Percentiles rank a stretch among this genome's conserved stretches.
Evolutionary conservation across 345 rosid genomes (phyloP).

Genomic region (Fremontodendron californicum): DNA sequence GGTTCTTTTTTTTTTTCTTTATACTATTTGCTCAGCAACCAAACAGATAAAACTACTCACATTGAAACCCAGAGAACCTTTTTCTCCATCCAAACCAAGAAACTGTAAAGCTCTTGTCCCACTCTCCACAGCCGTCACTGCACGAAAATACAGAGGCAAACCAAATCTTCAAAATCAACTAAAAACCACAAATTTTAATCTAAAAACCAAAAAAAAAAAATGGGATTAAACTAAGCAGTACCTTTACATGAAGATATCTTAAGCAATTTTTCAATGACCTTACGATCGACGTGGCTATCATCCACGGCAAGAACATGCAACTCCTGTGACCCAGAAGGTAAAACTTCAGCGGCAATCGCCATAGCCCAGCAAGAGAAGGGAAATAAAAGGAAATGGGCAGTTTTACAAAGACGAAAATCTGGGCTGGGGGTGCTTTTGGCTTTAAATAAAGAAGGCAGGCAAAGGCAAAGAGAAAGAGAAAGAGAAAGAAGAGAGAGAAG

Average conservation of each 20-base stretch:
- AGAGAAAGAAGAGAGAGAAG: no score
- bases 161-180: neutral
- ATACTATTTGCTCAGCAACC: constrained; percentile 8
- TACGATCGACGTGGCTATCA: constrained; percentile 73
- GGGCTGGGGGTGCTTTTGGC: neutral
- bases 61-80: constrained; percentile 50
- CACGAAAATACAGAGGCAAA: constrained; percentile 1
- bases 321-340: constrained; percentile 39
- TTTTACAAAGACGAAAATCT: neutral
- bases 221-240: constrained; percentile 1
- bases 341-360: constrained; percentile 42
- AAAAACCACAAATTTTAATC: neutral
- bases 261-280: constrained; percentile 71
- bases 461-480: no score
- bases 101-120: constrained; percentile 68
- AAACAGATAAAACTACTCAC: constrained; percentile 37
- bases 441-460: neutral
- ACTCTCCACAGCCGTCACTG: constrained; percentile 73
- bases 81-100: constrained; percentile 71
- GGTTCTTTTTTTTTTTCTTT: neutral
- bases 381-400: neutral
- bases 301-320: constrained; percentile 96
- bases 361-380: neutral
- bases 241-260: constrained; percentile 79
- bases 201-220: neutral